Conservation (phyloP, 192 early-diverging fungal species). For the Backusella liffmaniae region DNA sequence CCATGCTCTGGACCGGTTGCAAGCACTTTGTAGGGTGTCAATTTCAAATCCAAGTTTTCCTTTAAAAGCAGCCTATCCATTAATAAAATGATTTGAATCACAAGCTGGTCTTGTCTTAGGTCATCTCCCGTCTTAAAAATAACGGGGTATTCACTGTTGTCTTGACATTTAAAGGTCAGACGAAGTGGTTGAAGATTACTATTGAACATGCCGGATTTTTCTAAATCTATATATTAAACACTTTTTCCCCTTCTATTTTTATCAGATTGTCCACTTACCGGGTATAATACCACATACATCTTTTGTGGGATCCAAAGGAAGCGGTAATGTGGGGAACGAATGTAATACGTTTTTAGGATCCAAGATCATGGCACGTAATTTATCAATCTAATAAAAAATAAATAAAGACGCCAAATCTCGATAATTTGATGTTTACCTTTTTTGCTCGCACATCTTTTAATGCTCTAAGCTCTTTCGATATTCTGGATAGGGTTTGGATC, state of each 20-base stretch:
- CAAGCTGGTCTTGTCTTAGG: slow-evolving; percentile 83
- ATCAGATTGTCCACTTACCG: slow-evolving; percentile 39
- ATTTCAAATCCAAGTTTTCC: slow-evolving; percentile 91
- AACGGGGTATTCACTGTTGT: slow-evolving; percentile 88
- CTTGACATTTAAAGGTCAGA: slow-evolving; percentile 79
- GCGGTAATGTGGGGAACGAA: slow-evolving; percentile 78
- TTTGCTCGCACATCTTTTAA: slow-evolving; percentile 83
- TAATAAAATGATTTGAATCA: slow-evolving; percentile 95
- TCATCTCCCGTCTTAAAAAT: slow-evolving; percentile 99
- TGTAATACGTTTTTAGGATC: slow-evolving; percentile 84
- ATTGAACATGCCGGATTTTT: slow-evolving; percentile 87
- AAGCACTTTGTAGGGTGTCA: slow-evolving; percentile 95
- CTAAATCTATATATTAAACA: slow-evolving; percentile 33
- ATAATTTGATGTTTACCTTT: slow-evolving; percentile 57
- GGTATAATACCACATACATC: slow-evolving; percentile 86
- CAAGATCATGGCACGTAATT: slow-evolving; percentile 67
- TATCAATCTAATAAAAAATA: slow-evolving; percentile 65
- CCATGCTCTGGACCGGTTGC: slow-evolving; percentile 96
- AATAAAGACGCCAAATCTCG: neutral
- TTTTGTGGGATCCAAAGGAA: slow-evolving; percentile 90
- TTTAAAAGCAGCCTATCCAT: slow-evolving; percentile 95
- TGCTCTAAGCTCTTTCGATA: slow-evolving; percentile 71
- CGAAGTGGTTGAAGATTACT: slow-evolving; percentile 86
- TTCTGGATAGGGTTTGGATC: slow-evolving; percentile 66
- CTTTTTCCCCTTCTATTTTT: too few species aligned